These are phyloP conservation scores for Verticillium longisporum DNA, from an alignment of 2,329 filamentous ascomycete genomes.

Conservation along the genomic window DNA sequence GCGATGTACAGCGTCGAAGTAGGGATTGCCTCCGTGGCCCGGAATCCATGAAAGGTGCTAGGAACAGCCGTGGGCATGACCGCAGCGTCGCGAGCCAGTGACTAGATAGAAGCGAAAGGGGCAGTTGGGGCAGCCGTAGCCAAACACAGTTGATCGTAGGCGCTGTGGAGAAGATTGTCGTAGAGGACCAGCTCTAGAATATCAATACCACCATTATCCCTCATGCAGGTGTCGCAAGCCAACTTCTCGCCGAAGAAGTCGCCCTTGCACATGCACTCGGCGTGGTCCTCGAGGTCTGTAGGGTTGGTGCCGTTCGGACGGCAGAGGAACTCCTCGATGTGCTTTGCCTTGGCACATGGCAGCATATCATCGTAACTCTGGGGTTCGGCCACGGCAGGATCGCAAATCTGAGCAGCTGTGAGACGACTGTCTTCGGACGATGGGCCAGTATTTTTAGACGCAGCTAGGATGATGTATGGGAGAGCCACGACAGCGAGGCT, in stretches of 20 bases:
- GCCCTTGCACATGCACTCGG: slow-evolving; percentile 33
- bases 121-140: slow-evolving; percentile 27
- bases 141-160: slow-evolving; percentile 25
- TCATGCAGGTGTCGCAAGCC: slow-evolving; percentile 32
- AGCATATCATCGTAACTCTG: slow-evolving; percentile 14
- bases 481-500: not conserved
- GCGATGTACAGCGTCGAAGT: not conserved
- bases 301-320: slow-evolving; percentile 21
- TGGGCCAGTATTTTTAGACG: not conserved
- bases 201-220: slow-evolving; percentile 30
- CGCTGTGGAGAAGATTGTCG: slow-evolving; percentile 24
- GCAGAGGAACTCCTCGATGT: slow-evolving; percentile 23
- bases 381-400: not conserved
- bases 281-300: slow-evolving; percentile 17
- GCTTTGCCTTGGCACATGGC: slow-evolving; percentile 24
- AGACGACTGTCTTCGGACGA: not conserved
- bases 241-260: slow-evolving; percentile 35
- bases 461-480: not conserved
- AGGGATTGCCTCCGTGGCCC: not conserved
- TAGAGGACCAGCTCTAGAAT: slow-evolving; percentile 25
- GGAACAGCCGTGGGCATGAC: slow-evolving; percentile 20
- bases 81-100: slow-evolving; percentile 17
- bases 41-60: not conserved
- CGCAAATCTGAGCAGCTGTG: not conserved
- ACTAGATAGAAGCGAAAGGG: slow-evolving; percentile 25